Evolutionary conservation across 331 rosid genomes (phyloP), one percentile per base, ranked within the genome.

Genomic region (Arachis monticola): DNA sequence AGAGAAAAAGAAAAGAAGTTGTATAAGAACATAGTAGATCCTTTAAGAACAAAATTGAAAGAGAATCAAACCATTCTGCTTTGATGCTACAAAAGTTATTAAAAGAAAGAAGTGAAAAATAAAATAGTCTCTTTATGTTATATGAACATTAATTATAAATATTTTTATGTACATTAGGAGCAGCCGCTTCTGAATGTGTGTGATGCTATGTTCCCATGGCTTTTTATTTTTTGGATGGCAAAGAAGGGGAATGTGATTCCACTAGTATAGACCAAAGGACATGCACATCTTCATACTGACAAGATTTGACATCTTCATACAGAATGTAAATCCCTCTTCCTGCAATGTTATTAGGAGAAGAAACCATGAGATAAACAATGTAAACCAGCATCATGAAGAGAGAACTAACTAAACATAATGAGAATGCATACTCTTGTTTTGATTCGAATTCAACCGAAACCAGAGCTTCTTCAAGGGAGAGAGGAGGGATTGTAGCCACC

Each of bases 401-500:
- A 12, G 57, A 48, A 0, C 3, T 4, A 38, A 5, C 30, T 27
- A 35, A 46, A 45, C 48, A 38, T 38, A 56, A 45, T 68, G 70
- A 75, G 69, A 74, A 69, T 74, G 83, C 70, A 74, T 90, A 90
- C 99, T 88, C 84, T 95, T 95, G 71, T 83, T 92, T 11, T 86
- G 94, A 82, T 93, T 81, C 0, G 99, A 90, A 85, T 95, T 83
- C 80, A 95, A 59, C 44, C 88, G 88, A 81, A 92, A 60, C 97
- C 97, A 92, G 50, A 92, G 67, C 88, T 95, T 95, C 91, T 89
- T 92, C 66, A 92, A 59, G 11, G 97, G 99, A 79, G 94, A 92
- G 92, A 95, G 22, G 84, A 95, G 85, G 87, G 99, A 92, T 79
- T 89, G 98, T 10, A 95, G 91, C 97, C 97, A 92, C 85, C 99